A percentile compares a stretch with the other conserved stretches of the same genome.
Conservation (phyloP, 179 eudicot genomes). For the Drosera spatulata region DNA sequence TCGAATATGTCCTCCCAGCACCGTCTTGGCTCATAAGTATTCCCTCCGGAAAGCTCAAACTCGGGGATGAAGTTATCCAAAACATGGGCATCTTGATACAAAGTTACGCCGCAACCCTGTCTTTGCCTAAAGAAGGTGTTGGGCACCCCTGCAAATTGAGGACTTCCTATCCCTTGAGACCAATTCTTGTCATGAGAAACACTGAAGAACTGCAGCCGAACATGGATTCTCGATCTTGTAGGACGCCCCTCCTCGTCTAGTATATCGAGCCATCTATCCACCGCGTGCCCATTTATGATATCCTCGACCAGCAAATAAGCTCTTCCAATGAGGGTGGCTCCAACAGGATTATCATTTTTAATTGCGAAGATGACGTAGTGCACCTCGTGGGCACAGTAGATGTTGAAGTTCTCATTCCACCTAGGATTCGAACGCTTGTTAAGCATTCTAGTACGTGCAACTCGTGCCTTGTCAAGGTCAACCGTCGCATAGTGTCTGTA, state of each 20-base stretch:
- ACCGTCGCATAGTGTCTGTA: constrained; percentile 51
- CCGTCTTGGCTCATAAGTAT: constrained; percentile 19
- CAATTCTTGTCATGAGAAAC: constrained; percentile 36
- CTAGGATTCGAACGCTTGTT: constrained; percentile 24
- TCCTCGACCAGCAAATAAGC: constrained; percentile 43
- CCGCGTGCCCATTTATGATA: constrained; percentile 18
- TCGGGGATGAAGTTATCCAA: constrained; percentile 16
- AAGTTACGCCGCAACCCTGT: constrained; percentile 33
- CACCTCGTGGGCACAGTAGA: constrained; percentile 47
- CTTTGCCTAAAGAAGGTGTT: constrained; percentile 46
- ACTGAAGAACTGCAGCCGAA: constrained; percentile 26
- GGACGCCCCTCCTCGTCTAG: constrained; percentile 28
- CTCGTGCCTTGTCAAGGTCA: constrained; percentile 57
- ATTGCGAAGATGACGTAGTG: constrained; percentile 39
- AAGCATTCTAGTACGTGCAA: constrained; percentile 35
- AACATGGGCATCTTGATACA: constrained; percentile 65
- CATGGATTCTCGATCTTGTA: constrained; percentile 40
- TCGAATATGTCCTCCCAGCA: constrained; percentile 37
- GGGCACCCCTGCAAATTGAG: constrained; percentile 39
- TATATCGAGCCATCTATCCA: constrained; percentile 29
- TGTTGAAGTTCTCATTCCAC: constrained; percentile 34
- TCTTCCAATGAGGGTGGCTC: constrained; percentile 57
- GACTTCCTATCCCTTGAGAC: constrained; percentile 45
- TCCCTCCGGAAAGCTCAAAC: constrained; percentile 12
- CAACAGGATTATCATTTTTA: constrained; percentile 38